Evolutionary conservation across 2,329 filamentous ascomycete genomes (phyloP).

Genomic region (Pseudocercospora fijiensis): DNA sequence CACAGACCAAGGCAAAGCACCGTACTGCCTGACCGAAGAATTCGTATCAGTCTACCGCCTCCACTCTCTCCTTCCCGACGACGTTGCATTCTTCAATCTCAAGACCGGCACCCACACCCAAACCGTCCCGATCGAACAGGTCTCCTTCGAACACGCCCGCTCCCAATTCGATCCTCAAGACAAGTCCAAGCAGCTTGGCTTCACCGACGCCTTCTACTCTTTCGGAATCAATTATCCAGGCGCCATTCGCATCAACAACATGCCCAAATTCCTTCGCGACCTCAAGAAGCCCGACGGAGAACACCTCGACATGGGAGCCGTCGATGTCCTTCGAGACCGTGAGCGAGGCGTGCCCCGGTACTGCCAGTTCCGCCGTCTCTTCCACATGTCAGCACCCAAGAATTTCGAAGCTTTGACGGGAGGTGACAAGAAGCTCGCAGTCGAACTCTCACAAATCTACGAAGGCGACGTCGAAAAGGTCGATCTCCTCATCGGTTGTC

Average conservation of each 20-base stretch:
- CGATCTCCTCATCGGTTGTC: slow-evolving; percentile 46
- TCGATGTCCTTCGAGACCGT: slow-evolving; percentile 51
- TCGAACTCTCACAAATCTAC: slow-evolving; percentile 43
- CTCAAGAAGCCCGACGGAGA: slow-evolving; percentile 45
- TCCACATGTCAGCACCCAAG: slow-evolving; percentile 41
- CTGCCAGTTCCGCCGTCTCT: slow-evolving; percentile 47
- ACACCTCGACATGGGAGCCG: slow-evolving; percentile 46
- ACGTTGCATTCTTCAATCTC: slow-evolving; percentile 41
- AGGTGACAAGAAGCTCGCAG: slow-evolving; percentile 41
- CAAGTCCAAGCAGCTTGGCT: slow-evolving; percentile 24
- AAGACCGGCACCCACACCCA: slow-evolving; percentile 32
- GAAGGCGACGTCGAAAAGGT: slow-evolving; percentile 45
- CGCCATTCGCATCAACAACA: slow-evolving; percentile 46
- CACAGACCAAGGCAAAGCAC: slow-evolving; percentile 41
- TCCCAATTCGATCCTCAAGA: slow-evolving; percentile 35
- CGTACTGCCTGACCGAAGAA: slow-evolving; percentile 47
- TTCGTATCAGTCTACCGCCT: slow-evolving; percentile 49
- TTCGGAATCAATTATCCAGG: slow-evolving; percentile 53
- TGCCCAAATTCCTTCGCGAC: slow-evolving; percentile 45
- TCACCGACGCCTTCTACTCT: slow-evolving; percentile 46
- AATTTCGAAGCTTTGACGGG: slow-evolving; percentile 46
- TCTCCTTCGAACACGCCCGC: slow-evolving; percentile 40
- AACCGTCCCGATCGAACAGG: slow-evolving; percentile 37
- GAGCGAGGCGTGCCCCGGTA: slow-evolving; percentile 51
- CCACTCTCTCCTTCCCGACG: slow-evolving; percentile 42